phyloP scores from a whole-genome alignment of 306 rosid species.

The Psophocarpus tetragonolobus region DNA sequence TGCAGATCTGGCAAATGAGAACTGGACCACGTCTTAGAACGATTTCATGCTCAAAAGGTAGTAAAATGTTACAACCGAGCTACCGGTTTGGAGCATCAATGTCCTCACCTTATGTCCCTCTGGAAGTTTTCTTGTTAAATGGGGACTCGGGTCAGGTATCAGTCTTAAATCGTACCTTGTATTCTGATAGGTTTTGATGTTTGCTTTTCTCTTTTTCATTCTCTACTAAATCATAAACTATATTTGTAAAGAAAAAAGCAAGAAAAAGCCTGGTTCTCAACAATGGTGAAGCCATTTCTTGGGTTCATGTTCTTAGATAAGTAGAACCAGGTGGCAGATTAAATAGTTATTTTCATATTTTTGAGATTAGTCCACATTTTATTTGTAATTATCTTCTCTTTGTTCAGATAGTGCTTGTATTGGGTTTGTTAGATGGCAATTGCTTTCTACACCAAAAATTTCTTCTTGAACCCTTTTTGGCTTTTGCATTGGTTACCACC shows the following conservation, averaged over 20 bases:
- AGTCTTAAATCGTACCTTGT: constrained; percentile 66
- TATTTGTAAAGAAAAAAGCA: neutral
- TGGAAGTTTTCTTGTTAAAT: constrained; percentile 91
- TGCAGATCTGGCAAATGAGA: constrained; percentile 99
- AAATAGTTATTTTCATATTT: too few species aligned
- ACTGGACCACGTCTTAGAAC: constrained; percentile 94
- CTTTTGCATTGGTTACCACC: too few species aligned
- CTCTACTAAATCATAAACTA: neutral
- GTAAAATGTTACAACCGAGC: constrained; percentile 89
- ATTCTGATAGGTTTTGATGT: constrained; percentile 30
- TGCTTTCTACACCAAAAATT: too few species aligned
- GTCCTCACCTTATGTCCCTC: constrained; percentile 74
- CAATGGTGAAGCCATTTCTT: too few species aligned
- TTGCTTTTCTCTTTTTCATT: neutral
- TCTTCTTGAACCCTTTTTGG: too few species aligned
- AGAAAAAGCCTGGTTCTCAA: too few species aligned
- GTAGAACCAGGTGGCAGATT: too few species aligned
- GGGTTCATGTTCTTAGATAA: too few species aligned
- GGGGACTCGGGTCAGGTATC: constrained; percentile 94
- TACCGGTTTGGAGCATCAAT: constrained; percentile 78
- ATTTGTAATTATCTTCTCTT: too few species aligned
- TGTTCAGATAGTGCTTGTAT: too few species aligned
- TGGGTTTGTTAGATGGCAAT: too few species aligned
- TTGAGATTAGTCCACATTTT: too few species aligned
- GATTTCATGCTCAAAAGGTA: constrained; percentile 75